These are phyloP conservation scores for Linum tenue DNA, from an alignment of 345 rosid species.

Conservation along the genomic window DNA sequence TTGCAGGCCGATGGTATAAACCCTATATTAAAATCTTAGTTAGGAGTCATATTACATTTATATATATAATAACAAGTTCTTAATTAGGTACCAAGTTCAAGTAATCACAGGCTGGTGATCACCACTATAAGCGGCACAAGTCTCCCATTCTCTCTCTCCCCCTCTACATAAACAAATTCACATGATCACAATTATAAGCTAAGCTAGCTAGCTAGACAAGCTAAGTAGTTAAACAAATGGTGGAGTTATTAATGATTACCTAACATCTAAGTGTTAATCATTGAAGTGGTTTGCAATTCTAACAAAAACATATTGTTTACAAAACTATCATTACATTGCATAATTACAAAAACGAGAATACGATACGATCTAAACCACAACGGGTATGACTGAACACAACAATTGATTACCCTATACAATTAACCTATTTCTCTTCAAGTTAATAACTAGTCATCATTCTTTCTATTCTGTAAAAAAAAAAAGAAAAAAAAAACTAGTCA, in stretches of 20 bases:
- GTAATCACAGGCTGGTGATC: conserved; percentile 11
- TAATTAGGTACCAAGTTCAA: conserved; percentile 10
- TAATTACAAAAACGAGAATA: no score
- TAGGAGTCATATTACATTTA: neutral
- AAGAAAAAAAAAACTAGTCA: no score
- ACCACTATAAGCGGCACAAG: conserved; percentile 12
- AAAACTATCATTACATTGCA: neutral
- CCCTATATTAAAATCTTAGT: neutral
- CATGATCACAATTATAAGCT: no score
- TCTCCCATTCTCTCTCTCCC: conserved; percentile 7
- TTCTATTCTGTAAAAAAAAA: no score
- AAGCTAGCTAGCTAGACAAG: no score
- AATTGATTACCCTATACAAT: no score
- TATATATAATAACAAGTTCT: neutral
- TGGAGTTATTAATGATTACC: neutral
- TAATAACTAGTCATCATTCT: no score
- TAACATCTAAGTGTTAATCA: neutral
- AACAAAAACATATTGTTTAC: neutral
- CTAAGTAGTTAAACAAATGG: no score
- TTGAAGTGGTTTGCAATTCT: neutral
- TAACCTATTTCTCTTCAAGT: no score
- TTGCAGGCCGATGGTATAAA: neutral
- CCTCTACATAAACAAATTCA: neutral
- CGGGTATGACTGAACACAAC: no score
- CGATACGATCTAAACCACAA: no score